Evolutionary conservation across 371 early-diverging fungal species (phyloP), one percentile per base, ranked within the genome.

Genomic region (Basidiobolus heterosporus): DNA sequence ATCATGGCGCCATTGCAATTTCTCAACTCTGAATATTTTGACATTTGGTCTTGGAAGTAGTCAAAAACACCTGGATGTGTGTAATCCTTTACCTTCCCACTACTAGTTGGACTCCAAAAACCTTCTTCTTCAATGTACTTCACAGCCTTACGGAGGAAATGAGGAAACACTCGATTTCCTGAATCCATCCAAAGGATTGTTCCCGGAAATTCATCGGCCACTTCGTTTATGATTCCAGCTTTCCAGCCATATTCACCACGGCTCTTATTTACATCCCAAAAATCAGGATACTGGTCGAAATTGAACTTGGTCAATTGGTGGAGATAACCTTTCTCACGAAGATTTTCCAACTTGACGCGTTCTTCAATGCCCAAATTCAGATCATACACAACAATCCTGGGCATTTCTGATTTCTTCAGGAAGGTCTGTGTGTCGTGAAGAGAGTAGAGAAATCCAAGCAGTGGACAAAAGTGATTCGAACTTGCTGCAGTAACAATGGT

Each of bases 161-260:
- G 30, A 30, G 30, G 30, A 30, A 30, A 30, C 30, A 30, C 30
- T 30, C 30, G 30, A 9, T 30, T 30, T 16, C 78, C 78, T 0
- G 75, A 69, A 56, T 78, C 78, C 16, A 75, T 46, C 78, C 78
- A 78, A 0, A 75, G 56, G 2, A 75, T 38, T 2, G 65, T 44
- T 0, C 75, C 75, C 9, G 64, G 66, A 46, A 66, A 68, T 38
- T 60, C 52, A 5, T 64, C 49, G 0, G 69, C 58, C 2, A 73
- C 70, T 51, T 78, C 75, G 23, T 67, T 56, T 23, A 78, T 59
- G 36, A 75, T 74, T 7, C 78, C 78, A 1, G 73, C 66, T 48
- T 78, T 78, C 78, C 78, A 78, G 6, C 65, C 78, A 38, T 78
- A 78, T 51, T 78, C 73, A 37, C 78, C 78, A 9, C 70, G 64